These are phyloP conservation scores for Morella rubra DNA, from an alignment of 306 rosid genomes.

Conservation along the genomic window DNA sequence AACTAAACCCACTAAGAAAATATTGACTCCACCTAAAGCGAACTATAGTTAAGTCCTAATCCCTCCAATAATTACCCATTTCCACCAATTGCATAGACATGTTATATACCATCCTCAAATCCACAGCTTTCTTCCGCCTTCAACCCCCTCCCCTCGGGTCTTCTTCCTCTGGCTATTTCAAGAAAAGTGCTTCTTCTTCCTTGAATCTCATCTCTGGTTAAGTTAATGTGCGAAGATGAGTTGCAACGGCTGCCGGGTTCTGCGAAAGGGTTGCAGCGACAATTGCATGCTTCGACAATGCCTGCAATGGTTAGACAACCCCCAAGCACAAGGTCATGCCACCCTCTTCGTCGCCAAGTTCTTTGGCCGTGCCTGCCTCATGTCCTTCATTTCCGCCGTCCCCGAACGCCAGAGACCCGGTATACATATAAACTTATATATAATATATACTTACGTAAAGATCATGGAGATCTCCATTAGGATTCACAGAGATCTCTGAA, in stretches of 20 bases:
- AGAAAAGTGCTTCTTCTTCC: background rate
- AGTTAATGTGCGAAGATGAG: constrained; percentile 44
- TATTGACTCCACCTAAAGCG: background rate
- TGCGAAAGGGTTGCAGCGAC: constrained; percentile 69
- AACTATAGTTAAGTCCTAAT: background rate
- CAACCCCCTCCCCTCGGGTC: background rate
- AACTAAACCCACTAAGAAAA: background rate
- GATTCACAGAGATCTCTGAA: too few relatives aligned
- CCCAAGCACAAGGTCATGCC: constrained; percentile 62
- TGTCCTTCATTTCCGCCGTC: constrained; percentile 65
- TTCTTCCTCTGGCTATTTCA: background rate
- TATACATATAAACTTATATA: constrained; percentile 1
- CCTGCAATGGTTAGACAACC: constrained; percentile 49
- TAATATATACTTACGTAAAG: background rate
- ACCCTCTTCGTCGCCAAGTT: constrained; percentile 73
- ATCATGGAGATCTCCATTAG: too few relatives aligned
- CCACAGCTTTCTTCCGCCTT: background rate
- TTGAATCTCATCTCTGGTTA: background rate
- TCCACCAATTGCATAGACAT: background rate
- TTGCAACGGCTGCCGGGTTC: constrained; percentile 76
- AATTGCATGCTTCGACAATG: constrained; percentile 61
- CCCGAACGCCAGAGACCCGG: constrained; percentile 53
- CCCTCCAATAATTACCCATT: background rate
- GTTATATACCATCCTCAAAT: background rate
- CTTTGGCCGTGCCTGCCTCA: constrained; percentile 76